A percentile compares a stretch with the other conserved stretches of the same genome.
These are phyloP conservation scores for Phytopythium ostracodes DNA, from an alignment of 352 stramenopile species.

Conservation along the genomic window DNA sequence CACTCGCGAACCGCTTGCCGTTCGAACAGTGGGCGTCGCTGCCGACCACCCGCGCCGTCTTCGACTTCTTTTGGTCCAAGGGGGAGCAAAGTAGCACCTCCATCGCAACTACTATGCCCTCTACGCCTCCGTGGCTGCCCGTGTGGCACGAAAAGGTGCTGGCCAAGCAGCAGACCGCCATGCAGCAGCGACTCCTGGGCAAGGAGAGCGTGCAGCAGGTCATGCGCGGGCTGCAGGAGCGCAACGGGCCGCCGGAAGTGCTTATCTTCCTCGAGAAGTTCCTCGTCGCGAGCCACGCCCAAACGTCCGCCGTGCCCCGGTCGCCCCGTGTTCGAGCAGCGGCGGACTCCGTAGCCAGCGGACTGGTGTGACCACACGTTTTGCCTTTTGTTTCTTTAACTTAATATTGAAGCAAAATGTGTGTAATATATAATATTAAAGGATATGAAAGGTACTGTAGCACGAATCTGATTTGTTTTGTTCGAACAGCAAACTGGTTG, in stretches of 20 bases:
- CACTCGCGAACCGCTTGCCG: conserved; percentile 36
- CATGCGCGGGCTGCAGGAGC: conserved; percentile 34
- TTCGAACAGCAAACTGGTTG: background rate
- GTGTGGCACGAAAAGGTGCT: conserved; percentile 53
- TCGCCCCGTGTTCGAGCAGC: background rate
- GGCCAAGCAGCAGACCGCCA: conserved; percentile 29
- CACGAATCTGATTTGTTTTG: no score
- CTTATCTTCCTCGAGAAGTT: conserved; percentile 48
- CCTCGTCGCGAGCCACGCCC: conserved; percentile 14
- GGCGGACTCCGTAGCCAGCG: no score
- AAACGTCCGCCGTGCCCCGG: background rate
- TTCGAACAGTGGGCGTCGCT: conserved; percentile 46
- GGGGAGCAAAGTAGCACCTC: background rate
- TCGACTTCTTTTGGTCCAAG: conserved; percentile 41
- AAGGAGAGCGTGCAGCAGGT: conserved; percentile 58
- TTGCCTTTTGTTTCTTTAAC: background rate
- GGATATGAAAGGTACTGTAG: no score
- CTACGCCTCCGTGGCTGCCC: conserved; percentile 4
- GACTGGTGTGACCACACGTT: background rate
- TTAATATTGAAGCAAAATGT: background rate
- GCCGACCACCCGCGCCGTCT: conserved; percentile 21
- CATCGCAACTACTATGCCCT: background rate
- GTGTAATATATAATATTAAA: background rate
- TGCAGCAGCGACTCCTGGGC: conserved; percentile 47
- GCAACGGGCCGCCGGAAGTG: conserved; percentile 22